phyloP scores from a whole-genome alignment of 2,329 filamentous ascomycete genomes.

The Trichoderma sp. region DNA sequence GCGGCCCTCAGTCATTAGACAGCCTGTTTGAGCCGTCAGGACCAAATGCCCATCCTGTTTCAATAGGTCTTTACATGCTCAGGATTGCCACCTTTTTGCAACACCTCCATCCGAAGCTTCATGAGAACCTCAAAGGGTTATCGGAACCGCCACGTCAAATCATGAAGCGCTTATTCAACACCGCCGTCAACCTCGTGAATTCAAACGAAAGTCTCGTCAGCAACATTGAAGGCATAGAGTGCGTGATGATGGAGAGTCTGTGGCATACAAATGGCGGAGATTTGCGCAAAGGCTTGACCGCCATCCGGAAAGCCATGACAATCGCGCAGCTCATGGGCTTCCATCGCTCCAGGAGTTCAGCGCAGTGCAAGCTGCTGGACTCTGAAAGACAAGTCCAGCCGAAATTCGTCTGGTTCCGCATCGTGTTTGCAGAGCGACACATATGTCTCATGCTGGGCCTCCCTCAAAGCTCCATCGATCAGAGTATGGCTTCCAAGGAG shows the following conservation, averaged over 20 bases:
- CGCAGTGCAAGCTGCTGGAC: slow-evolving; percentile 6
- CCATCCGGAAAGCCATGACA: slow-evolving; percentile 46
- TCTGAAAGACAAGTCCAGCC: slow-evolving; percentile 16
- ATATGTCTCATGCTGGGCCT: slow-evolving; percentile 46
- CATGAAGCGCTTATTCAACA: background rate
- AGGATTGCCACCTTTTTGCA: background rate
- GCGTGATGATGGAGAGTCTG: slow-evolving; percentile 51
- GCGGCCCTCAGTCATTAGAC: slow-evolving; percentile 30
- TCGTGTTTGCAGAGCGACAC: slow-evolving; percentile 42
- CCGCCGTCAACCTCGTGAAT: slow-evolving; percentile 39
- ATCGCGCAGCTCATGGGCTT: slow-evolving; percentile 46
- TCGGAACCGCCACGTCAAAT: background rate
- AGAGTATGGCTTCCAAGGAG: slow-evolving; percentile 27
- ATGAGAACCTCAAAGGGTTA: background rate
- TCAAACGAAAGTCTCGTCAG: slow-evolving; percentile 49
- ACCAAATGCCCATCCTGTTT: background rate
- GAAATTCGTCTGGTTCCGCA: slow-evolving; percentile 41
- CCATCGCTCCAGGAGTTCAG: slow-evolving; percentile 23
- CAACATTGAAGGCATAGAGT: slow-evolving; percentile 52
- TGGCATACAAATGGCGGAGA: slow-evolving; percentile 51
- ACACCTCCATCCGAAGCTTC: background rate
- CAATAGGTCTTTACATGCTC: background rate
- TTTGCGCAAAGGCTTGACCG: slow-evolving; percentile 49
- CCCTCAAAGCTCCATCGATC: slow-evolving; percentile 36
- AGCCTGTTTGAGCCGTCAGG: background rate